These are phyloP conservation scores for Huntiella moniliformis DNA, from an alignment of 2,329 filamentous ascomycete species.

Conservation along the genomic window DNA sequence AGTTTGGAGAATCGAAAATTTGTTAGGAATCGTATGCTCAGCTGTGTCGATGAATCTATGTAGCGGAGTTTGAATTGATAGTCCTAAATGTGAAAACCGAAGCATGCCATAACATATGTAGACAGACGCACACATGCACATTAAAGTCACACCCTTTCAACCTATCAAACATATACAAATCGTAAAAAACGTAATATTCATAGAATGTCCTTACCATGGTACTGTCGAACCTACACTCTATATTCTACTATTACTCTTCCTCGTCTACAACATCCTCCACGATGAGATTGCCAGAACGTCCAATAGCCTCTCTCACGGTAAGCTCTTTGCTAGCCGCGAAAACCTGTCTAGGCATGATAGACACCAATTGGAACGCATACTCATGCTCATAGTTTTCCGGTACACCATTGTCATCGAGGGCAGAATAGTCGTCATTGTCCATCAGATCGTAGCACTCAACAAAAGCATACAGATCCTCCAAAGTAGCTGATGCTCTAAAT, in stretches of 20 bases:
- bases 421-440: constrained; percentile 19
- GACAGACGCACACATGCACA: neutral
- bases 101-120: no score
- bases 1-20: neutral
- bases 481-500: constrained; percentile 47
- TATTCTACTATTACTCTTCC: constrained; percentile 9
- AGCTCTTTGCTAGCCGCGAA: constrained; percentile 50
- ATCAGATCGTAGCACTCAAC: constrained; percentile 73
- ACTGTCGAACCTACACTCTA: constrained; percentile 1
- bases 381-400: constrained; percentile 58
- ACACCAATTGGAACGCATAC: constrained; percentile 73
- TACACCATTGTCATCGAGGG: constrained; percentile 16
- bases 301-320: constrained; percentile 54
- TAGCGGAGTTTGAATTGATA: neutral
- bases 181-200: neutral
- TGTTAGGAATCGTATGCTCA: neutral
- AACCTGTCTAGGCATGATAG: constrained; percentile 66
- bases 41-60: neutral
- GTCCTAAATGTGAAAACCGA: no score
- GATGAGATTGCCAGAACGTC: constrained; percentile 70
- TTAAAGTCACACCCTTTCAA: neutral
- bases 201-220: constrained; percentile 7
- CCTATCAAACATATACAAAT: neutral
- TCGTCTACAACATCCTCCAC: constrained; percentile 44
- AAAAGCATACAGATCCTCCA: constrained; percentile 90